Conservation (phyloP, 2,329 filamentous ascomycete species). For the Periconia digitata region DNA sequence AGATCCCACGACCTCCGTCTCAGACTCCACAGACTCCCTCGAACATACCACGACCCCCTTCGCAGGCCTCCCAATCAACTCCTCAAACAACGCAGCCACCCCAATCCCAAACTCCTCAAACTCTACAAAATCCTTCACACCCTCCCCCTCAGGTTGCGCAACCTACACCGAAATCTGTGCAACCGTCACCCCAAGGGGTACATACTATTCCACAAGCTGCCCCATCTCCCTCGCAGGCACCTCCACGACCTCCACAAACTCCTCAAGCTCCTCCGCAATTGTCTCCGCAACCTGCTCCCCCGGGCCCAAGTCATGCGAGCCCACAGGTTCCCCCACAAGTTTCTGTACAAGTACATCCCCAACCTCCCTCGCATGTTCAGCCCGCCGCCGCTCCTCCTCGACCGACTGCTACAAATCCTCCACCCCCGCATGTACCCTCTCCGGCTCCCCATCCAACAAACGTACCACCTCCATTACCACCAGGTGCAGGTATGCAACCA, state of each 20-base stretch:
- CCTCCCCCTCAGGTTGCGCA: conserved; percentile 2
- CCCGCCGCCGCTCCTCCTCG: not conserved
- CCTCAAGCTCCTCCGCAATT: conserved; percentile 6
- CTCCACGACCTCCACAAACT: not conserved
- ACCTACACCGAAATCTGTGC: not conserved
- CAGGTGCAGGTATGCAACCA: not conserved
- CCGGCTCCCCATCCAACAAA: not conserved
- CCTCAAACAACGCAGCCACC: not conserved
- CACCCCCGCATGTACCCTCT: not conserved
- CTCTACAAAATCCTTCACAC: not conserved
- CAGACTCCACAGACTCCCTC: conserved; percentile 5
- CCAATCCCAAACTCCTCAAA: not conserved
- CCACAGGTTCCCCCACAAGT: not conserved
- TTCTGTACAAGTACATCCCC: not conserved
- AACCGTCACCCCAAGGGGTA: not conserved
- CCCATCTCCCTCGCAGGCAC: conserved; percentile 1
- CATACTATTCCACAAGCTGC: not conserved
- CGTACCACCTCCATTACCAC: conserved; percentile 4
- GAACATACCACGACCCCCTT: conserved; percentile 7
- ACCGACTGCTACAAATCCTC: not conserved
- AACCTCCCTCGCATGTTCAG: not conserved
- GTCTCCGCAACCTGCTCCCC: conserved; percentile 8
- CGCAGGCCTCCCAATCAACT: not conserved
- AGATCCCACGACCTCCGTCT: conserved; percentile 18
- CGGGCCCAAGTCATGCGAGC: not conserved